A percentile compares a stretch with the other conserved stretches of the same genome.
Evolutionary conservation across 495 filamentous ascomycete species (phyloP).

Genomic region (Penicillium cosmopolitanum): DNA sequence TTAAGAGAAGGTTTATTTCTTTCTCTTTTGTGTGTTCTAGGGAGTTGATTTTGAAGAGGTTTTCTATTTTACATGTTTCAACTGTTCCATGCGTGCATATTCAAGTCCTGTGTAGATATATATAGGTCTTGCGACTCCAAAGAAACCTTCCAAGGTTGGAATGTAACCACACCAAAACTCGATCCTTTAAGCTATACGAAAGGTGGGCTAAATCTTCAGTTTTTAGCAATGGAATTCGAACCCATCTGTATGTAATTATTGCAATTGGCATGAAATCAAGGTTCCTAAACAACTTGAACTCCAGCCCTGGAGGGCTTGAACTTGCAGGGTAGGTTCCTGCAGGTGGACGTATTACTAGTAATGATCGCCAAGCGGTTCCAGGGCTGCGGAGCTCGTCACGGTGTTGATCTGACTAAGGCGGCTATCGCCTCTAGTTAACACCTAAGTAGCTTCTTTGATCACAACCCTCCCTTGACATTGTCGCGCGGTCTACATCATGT

Average conservation of each 20-base stretch:
- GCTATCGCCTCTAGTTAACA: constrained; percentile 25
- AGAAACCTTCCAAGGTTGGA: too few species aligned
- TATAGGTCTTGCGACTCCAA: neutral
- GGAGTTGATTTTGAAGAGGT: constrained; percentile 43
- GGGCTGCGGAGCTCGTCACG: constrained; percentile 1
- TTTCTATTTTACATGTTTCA: constrained; percentile 27
- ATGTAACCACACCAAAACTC: too few species aligned
- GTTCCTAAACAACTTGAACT: too few species aligned
- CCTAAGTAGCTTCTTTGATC: constrained; percentile 31
- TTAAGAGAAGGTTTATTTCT: constrained; percentile 30
- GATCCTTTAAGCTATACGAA: too few species aligned
- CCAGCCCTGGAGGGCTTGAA: too few species aligned
- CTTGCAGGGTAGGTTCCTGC: neutral
- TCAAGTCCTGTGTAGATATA: constrained; percentile 37
- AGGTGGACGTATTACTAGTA: neutral
- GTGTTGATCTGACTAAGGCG: constrained; percentile 35
- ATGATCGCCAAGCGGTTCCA: constrained; percentile 1
- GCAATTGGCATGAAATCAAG: too few species aligned
- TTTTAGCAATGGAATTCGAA: too few species aligned
- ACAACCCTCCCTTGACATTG: constrained; percentile 19
- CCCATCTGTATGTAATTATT: too few species aligned
- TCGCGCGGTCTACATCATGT: constrained; percentile 39
- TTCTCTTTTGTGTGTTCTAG: constrained; percentile 43
- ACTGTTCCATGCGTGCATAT: constrained; percentile 28
- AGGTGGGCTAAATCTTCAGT: too few species aligned